A percentile compares a stretch with the other conserved stretches of the same genome.
Conservation (phyloP, 352 stramenopile species). For the Globisporangium emineosum region DNA sequence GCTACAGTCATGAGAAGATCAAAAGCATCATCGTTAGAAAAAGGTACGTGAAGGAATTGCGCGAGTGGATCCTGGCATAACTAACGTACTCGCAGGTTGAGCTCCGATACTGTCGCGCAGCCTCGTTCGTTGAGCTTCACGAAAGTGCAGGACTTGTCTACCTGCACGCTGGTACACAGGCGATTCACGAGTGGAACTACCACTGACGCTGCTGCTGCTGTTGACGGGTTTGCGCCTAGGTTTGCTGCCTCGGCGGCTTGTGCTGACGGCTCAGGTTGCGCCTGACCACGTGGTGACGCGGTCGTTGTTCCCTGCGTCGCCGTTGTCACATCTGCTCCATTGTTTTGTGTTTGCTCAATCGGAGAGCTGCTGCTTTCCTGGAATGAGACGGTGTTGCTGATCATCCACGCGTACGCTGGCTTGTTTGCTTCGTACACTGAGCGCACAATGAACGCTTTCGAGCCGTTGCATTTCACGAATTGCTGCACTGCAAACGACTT, state of each 20-base stretch:
- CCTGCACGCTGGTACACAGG: slow-evolving; percentile 60
- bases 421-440: slow-evolving; percentile 62
- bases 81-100: slow-evolving; percentile 57
- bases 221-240: slow-evolving; percentile 11
- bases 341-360: not conserved
- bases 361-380: slow-evolving; percentile 17
- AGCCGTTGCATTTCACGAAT: slow-evolving; percentile 67
- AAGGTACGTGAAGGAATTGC: not conserved
- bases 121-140: slow-evolving; percentile 77
- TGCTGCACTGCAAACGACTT: slow-evolving; percentile 74
- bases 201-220: slow-evolving; percentile 8
- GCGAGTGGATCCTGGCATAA: not conserved
- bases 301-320: not conserved
- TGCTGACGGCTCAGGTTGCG: slow-evolving; percentile 6
- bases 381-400: slow-evolving; percentile 65
- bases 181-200: slow-evolving; percentile 40
- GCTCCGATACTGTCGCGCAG: slow-evolving; percentile 57
- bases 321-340: not conserved
- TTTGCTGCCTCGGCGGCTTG: not conserved
- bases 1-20: slow-evolving; percentile 25
- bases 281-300: slow-evolving; percentile 11
- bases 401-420: slow-evolving; percentile 71
- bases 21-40: not conserved
- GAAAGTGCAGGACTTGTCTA: slow-evolving; percentile 70
- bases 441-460: slow-evolving; percentile 70